These are phyloP conservation scores for Dendrobium chrysotoxum DNA, from an alignment of 106 monocot species.

Conservation along the genomic window DNA sequence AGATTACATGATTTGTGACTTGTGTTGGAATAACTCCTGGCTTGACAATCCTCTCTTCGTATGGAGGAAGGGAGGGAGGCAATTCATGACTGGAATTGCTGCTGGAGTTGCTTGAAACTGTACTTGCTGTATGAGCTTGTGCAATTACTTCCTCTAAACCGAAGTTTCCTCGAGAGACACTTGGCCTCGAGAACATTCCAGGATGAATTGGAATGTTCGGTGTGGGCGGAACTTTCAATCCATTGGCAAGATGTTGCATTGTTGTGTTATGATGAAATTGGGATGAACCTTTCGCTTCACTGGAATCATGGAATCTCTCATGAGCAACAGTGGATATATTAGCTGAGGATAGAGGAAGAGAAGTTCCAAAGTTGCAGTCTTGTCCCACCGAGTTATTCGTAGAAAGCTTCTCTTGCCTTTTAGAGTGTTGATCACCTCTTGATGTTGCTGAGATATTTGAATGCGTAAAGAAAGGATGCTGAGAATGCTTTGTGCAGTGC, in stretches of 20 bases:
- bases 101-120: background rate
- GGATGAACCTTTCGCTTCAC: conserved; percentile 1
- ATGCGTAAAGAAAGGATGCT: conserved; percentile 3
- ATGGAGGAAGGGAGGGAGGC: background rate
- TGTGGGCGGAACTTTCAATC: too few species aligned
- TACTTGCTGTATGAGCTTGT: background rate
- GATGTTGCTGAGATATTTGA: background rate
- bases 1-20: background rate
- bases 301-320: background rate
- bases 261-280: conserved; percentile 18
- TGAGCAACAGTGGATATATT: background rate
- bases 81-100: background rate
- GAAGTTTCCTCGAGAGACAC: background rate
- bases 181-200: background rate
- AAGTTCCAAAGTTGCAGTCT: background rate
- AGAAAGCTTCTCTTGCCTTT: background rate
- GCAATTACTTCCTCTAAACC: background rate
- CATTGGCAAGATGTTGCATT: too few species aligned
- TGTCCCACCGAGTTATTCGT: background rate
- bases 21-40: background rate
- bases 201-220: background rate
- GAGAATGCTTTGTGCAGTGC: conserved; percentile 7
- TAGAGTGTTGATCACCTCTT: background rate
- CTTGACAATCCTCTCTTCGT: background rate
- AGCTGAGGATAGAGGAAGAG: conserved; percentile 1